These are phyloP conservation scores for Ascoidea asiatica DNA, from an alignment of 805 yeast species.

Conservation along the genomic window DNA sequence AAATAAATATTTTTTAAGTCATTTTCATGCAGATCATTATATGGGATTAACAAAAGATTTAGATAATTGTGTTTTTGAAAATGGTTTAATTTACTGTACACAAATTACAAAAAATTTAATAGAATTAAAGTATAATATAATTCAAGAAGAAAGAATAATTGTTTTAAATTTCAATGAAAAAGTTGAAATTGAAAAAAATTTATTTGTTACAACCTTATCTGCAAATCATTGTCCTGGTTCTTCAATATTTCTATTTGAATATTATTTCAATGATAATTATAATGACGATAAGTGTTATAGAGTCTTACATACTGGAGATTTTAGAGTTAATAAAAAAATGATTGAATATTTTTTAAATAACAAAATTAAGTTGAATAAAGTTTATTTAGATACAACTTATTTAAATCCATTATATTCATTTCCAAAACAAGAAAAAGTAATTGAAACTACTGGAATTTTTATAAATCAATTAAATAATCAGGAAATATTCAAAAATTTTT, in stretches of 20 bases:
- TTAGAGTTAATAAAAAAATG: slow-evolving; percentile 51
- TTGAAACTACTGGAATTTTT: slow-evolving; percentile 44
- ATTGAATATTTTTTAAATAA: slow-evolving; percentile 20
- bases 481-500: slow-evolving; percentile 3
- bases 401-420: slow-evolving; percentile 61
- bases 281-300: slow-evolving; percentile 18
- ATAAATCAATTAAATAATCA: slow-evolving; percentile 18
- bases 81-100: slow-evolving; percentile 60
- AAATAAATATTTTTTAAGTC: slow-evolving; percentile 49
- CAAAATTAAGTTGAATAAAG: slow-evolving; percentile 31
- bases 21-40: slow-evolving; percentile 92
- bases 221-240: slow-evolving; percentile 99
- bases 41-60: slow-evolving; percentile 73
- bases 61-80: slow-evolving; percentile 24
- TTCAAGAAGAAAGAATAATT: slow-evolving; percentile 29
- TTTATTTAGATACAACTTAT: slow-evolving; percentile 88
- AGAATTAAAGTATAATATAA: slow-evolving; percentile 32
- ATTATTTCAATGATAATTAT: slow-evolving; percentile 1
- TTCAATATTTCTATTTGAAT: slow-evolving; percentile 53
- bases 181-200: slow-evolving; percentile 21
- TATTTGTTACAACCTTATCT: slow-evolving; percentile 49
- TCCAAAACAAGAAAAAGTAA: slow-evolving; percentile 63
- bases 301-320: slow-evolving; percentile 86
- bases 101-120: slow-evolving; percentile 51
- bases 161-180: slow-evolving; percentile 28